Evolutionary conservation across 108 stramenopile genomes (phyloP).

Genomic region (Cyclostephanos tholiformis): DNA sequence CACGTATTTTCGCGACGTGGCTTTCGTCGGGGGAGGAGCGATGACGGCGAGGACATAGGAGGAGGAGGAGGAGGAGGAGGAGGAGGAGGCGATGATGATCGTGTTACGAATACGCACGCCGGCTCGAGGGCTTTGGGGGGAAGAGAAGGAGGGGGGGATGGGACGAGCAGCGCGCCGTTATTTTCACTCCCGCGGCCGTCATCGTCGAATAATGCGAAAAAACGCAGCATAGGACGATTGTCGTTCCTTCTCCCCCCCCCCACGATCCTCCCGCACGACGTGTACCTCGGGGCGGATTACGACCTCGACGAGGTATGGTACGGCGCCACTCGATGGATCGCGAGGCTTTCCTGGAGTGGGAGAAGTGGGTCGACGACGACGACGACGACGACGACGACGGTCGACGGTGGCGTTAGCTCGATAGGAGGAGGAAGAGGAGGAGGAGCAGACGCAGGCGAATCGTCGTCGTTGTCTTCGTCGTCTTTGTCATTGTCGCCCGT

Average conservation of each 20-base stretch:
- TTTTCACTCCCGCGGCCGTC: background rate
- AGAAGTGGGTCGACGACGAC: background rate
- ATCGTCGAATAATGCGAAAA: background rate
- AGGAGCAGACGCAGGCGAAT: too few relatives aligned
- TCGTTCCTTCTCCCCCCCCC: slow-evolving; percentile 7
- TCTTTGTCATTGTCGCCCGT: background rate
- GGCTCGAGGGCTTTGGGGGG: background rate
- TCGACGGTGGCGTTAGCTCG: too few relatives aligned
- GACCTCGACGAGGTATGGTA: slow-evolving; percentile 52
- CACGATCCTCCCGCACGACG: background rate
- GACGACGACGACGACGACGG: background rate
- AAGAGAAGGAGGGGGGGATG: background rate
- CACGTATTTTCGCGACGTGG: slow-evolving; percentile 34
- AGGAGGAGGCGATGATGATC: too few relatives aligned
- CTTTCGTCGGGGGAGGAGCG: background rate
- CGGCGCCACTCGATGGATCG: slow-evolving; percentile 47
- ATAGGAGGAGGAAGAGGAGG: too few relatives aligned
- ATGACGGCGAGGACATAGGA: background rate
- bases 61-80: background rate
- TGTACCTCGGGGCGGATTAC: slow-evolving; percentile 37
- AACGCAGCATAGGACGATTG: background rate
- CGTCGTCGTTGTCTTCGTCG: background rate
- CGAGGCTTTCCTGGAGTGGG: slow-evolving; percentile 33
- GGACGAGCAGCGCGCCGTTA: slow-evolving; percentile 8
- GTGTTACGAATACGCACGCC: too few relatives aligned